Base-by-base conservation (phyloP, 441 rosid genomes). In the Dalechampia spathulata region DNA sequence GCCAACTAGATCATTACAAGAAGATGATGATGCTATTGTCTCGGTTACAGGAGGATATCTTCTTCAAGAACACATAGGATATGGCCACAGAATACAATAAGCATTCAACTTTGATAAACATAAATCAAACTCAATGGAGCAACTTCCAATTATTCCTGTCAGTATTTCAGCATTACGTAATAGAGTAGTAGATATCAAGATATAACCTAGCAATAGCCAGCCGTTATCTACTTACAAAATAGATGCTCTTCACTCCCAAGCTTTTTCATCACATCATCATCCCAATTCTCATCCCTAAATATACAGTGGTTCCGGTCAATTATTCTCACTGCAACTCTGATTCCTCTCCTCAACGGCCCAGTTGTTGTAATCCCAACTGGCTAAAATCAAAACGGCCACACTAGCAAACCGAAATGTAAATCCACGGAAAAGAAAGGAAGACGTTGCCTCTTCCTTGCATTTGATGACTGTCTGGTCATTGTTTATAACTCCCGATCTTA, bases 401-500 rank as follows among this genome's bases (percentile, higher is more conserved):
- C 70, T 52, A 65, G 72, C 67, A 60, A 64, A 68, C 51, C 52
- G 64, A 65, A 65, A n/a, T n/a, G n/a, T n/a, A n/a, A n/a, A n/a
- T n/a, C 69, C 58, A 62, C 48, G 71, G 60, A 44, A 53, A 36
- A 41, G 52, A 49, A 57, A 52, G 47, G 57, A 42, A n/a, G 40
- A n/a, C n/a, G n/a, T n/a, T n/a, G 16, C 23, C 49, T 63, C 36
- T 62, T 58, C 57, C 71, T 3, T 41, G 0, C 59, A 42, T 65
- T 49, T 55, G 56, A 68, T 21, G 62, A 62, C 48, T 22, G 51
- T 64, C 34, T 61, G 62, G 62, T 79, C 80, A 86, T 78, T 83
- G 86, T 71, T 77, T 88, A 69, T 72, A 71, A 67, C 79, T 69
- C 45, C 78, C 80, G 43, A 72, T 55, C 78, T 81, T 87, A 73